Base-by-base conservation (phyloP, 2,329 filamentous ascomycete species). In the Cladosporium sp. region DNA sequence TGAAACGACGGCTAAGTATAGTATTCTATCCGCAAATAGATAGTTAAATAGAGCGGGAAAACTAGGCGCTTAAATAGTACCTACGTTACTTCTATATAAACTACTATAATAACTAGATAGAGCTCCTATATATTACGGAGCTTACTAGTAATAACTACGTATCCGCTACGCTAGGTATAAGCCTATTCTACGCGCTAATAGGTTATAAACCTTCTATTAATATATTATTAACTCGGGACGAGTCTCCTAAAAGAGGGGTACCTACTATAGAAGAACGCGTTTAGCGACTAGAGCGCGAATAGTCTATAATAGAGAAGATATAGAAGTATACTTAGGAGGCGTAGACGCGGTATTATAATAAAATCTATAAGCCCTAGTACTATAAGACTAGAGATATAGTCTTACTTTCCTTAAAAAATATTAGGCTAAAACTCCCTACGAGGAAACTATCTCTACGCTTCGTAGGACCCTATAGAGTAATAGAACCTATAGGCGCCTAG, bases 41-140 rank as follows among this genome's bases (percentile, higher is more conserved):
- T 42, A 45, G 47, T 1, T 47, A 57, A 19, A 55, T 30, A 0
- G 32, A 55, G 20, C n/a, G 43, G 5, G 17, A 32, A 19, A 57
- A 56, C 41, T 51, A 57, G 34, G 48, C 37, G n/a, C 17, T 57
- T 41, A 24, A 56, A 49, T 45, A 55, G 17, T 57, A 57, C 41
- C 32, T 57, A 50, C 20, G 37, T 11, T 37, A 38, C 39, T 47
- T 37, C 18, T 47, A 41, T 38, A 20, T 17, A 6, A 20, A 50
- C 1, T 39, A 52, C 11, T 50, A 55, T 20, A 18, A 44, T 6
- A 24, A 44, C 4, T 55, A 57, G 47, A 38, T 24, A 12, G 15
- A 24, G 3, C 32, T 47, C 34, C 32, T 49, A 22, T 29, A 12
- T 2, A 7, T 45, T 6, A 36, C 20, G 15, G 17, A 56, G 27